Evolutionary conservation across 139 green algal genomes (phyloP), one percentile per base, ranked within the genome.

Genomic region (Chara braunii): DNA sequence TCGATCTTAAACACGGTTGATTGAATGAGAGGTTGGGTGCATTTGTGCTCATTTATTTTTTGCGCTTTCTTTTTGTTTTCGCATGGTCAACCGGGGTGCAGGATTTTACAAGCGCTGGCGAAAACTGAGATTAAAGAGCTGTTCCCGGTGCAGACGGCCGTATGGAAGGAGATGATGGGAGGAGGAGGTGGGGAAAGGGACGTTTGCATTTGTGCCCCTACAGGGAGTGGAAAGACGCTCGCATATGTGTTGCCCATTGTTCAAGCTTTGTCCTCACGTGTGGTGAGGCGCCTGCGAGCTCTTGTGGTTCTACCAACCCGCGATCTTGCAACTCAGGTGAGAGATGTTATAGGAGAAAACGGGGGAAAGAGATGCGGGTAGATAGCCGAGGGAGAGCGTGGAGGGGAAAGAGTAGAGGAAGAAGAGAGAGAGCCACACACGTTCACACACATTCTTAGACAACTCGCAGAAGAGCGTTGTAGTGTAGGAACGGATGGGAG

Each of bases 151-250:
- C 68, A 76, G 64, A 37, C 24, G 22, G 37, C 68, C 26, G 42
- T 73, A 26, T 76, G 68, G 68, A 22, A 32, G 12, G 40, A 76
- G 12, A 22, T 72, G 1, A 1, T 74, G 43, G 37, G 66, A 51
- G 52, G 54, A 23, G 62, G 62, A 32, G 53, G 54, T 22, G 64
- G n/a, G n/a, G 61, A 32, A n/a, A 37, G 88, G 26, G 89, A 95
- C 76, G 79, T 95, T 3, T 84, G 94, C 84, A 89, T 88, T 29
- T 89, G 88, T 8, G 89, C 89, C 9, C 88, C 95, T 63, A 95
- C 89, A 1, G 89, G 89, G 57, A 90, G 81, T 52, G 89, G 89
- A 62, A 95, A 95, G 78, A 95, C 89, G 4, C 82, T 83, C 18
- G 83, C 88, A 24, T 94, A 94, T 77, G 85, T 75, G n/a, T 77